phyloP scores from a whole-genome alignment of 2,329 filamentous ascomycete species.

The Mariannaea sp. region DNA sequence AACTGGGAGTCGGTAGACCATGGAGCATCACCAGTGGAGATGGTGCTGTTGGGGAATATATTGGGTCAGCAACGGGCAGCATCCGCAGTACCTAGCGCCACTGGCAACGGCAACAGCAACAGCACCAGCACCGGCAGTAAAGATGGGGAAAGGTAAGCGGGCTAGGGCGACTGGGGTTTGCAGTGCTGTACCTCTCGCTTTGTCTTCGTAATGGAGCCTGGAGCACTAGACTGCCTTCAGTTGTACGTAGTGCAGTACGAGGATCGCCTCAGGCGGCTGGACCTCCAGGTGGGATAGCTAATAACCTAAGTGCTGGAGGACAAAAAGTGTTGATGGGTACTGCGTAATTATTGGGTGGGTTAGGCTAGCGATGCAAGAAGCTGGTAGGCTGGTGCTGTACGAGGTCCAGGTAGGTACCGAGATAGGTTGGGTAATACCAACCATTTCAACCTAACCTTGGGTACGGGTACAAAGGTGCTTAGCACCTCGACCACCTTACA shows the following conservation, averaged over 20 bases:
- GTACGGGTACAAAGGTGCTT: no score
- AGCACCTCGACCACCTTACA: slow-evolving; percentile 10
- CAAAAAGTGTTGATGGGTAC: slow-evolving; percentile 6
- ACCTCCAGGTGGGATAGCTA: slow-evolving; percentile 16
- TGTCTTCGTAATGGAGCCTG: slow-evolving; percentile 1
- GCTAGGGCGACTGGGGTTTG: neutral
- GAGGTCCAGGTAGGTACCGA: neutral
- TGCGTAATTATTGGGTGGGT: slow-evolving; percentile 11
- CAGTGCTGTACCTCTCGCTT: slow-evolving; percentile 8
- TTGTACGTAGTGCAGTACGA: slow-evolving; percentile 5
- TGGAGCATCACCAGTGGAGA: slow-evolving; percentile 35
- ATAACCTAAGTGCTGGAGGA: slow-evolving; percentile 15
- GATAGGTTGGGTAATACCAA: neutral
- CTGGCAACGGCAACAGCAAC: slow-evolving; percentile 1
- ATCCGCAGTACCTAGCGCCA: slow-evolving; percentile 11
- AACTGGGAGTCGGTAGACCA: slow-evolving; percentile 29
- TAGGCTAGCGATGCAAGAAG: slow-evolving; percentile 4
- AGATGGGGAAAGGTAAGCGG: slow-evolving; percentile 1
- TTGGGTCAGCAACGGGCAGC: slow-evolving; percentile 23
- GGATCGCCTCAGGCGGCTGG: slow-evolving; percentile 14
- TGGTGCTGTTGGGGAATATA: slow-evolving; percentile 22
- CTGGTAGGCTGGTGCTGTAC: slow-evolving; percentile 4
- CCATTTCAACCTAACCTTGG: no score
- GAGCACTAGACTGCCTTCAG: neutral
- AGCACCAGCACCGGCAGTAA: neutral